A percentile compares a stretch with the other conserved stretches of the same genome.
phyloP scores from a whole-genome alignment of 2,329 filamentous ascomycete genomes.

The Eurotiales sp. region DNA sequence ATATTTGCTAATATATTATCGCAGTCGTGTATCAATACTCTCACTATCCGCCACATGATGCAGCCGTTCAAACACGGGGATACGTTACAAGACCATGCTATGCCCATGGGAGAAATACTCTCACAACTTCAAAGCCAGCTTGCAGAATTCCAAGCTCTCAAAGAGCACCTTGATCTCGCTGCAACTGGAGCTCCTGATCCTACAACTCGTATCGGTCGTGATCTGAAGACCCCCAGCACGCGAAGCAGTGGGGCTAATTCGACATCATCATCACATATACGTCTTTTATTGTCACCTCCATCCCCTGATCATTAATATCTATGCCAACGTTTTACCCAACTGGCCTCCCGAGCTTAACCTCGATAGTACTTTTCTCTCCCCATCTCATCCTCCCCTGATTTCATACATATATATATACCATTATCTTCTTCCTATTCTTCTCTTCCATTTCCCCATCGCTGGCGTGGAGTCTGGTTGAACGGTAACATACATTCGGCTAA shows the following conservation, averaged over 20 bases:
- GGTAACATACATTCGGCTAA: not conserved
- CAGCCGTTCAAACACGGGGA: slow-evolving; percentile 61
- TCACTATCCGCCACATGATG: slow-evolving; percentile 75
- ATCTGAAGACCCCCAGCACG: slow-evolving; percentile 4
- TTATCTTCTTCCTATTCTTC: not conserved
- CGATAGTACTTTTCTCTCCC: slow-evolving; percentile 28
- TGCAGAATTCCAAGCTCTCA: slow-evolving; percentile 38
- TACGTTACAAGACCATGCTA: slow-evolving; percentile 67
- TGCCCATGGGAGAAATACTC: slow-evolving; percentile 68
- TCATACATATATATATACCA: not conserved
- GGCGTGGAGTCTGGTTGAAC: slow-evolving; percentile 1
- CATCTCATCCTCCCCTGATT: not conserved
- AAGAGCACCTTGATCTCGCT: slow-evolving; percentile 31
- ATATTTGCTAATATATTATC: not conserved
- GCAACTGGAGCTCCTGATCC: slow-evolving; percentile 5
- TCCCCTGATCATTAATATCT: slow-evolving; percentile 3
- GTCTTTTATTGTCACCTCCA: slow-evolving; percentile 3
- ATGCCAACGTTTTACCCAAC: not conserved
- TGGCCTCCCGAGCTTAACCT: not conserved
- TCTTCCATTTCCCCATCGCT: not conserved
- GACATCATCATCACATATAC: slow-evolving; percentile 5
- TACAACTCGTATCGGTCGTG: not conserved
- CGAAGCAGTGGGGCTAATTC: slow-evolving; percentile 6
- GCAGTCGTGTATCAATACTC: slow-evolving; percentile 75
- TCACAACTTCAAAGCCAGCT: slow-evolving; percentile 39